Base-by-base conservation (phyloP, 139 green algal species). In the Klebsormidium nitens region DNA sequence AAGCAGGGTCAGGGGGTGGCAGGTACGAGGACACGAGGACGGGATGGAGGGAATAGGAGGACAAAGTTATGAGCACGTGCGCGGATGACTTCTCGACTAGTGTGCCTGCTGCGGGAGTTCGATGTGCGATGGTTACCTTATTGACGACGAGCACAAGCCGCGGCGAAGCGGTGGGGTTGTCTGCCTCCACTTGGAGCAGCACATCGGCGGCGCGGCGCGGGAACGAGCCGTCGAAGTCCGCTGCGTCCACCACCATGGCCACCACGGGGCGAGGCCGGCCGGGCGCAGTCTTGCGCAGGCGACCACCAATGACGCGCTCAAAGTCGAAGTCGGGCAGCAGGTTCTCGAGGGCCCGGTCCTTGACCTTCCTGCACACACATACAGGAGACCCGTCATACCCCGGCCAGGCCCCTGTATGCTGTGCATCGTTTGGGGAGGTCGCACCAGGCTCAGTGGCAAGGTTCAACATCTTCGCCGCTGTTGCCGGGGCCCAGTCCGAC, bases 161-260 rank as follows among this genome's bases (percentile, higher is more conserved):
- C 39, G 59, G 44, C 38, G 46, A 31, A 47, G 67, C 72, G 50
- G 3, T 37, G 49, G 4, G 19, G 14, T 19, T 28, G 14, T 70
- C 62, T 19, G 35, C 39, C 37, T 71, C 57, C 23, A 48, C 75
- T 35, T 79, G 28, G 23, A 40, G 36, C 36, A 85, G 35, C 11
- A 80, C 17, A 34, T 66, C 46, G 28, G 88, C 71, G 31, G 85
- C 84, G 19, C 29, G 35, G 32, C 85, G 68, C 0, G 93, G 93
- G 57, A 99, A 85, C n/a, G 88, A 96, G 23, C 91, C 94, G 75
- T 98, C 94, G 84, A 97, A 96, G 81, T 97, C 91, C 8, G 82
- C 82, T 0, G 90, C 49, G 69, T 97, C 91, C 57, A 97, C 89
- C 50, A 98, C 89, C 42, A 84, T 77, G 48, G 96, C 71, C 68